These are phyloP conservation scores for Thielaviopsis punctulata DNA, from an alignment of 2,329 filamentous ascomycete species.

Conservation along the genomic window DNA sequence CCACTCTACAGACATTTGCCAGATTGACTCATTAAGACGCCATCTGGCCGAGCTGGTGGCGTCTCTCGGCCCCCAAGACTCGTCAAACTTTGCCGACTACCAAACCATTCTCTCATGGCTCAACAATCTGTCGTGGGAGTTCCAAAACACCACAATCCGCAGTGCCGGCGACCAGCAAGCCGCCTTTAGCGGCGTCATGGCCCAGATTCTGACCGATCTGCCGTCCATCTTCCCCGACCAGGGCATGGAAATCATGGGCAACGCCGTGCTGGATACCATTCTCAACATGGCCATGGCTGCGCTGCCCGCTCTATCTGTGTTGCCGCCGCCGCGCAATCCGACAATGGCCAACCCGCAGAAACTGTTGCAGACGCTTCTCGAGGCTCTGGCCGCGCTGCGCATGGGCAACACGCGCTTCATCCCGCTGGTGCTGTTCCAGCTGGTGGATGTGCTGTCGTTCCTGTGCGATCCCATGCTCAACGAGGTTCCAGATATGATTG, in stretches of 20 bases:
- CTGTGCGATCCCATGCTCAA: constrained; percentile 43
- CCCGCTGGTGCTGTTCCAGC: constrained; percentile 58
- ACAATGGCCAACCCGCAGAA: constrained; percentile 47
- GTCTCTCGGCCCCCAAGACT: constrained; percentile 19
- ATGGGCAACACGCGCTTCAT: constrained; percentile 61
- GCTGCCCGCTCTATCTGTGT: constrained; percentile 34
- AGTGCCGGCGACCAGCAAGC: constrained; percentile 6
- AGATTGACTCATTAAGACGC: constrained; percentile 38
- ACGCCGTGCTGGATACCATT: constrained; percentile 49
- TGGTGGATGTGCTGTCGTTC: constrained; percentile 51
- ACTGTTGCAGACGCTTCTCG: constrained; percentile 52
- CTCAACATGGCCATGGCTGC: constrained; percentile 49
- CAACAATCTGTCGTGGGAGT: constrained; percentile 42
- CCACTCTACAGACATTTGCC: constrained; percentile 44
- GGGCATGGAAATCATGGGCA: constrained; percentile 57
- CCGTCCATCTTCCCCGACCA: constrained; percentile 54
- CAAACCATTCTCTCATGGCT: constrained; percentile 46
- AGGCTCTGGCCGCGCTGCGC: constrained; percentile 52
- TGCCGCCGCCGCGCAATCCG: constrained; percentile 40
- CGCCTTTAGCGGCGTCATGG: constrained; percentile 9
- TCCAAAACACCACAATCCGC: constrained; percentile 9
- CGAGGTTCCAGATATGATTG: constrained; percentile 36
- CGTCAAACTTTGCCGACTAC: constrained; percentile 25
- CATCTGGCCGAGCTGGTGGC: constrained; percentile 7
- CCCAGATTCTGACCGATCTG: constrained; percentile 38